Evolutionary conservation across 768 basidiomycete species (phyloP), one percentile per base, ranked within the genome.

Genomic region (Pholiota conissans): DNA sequence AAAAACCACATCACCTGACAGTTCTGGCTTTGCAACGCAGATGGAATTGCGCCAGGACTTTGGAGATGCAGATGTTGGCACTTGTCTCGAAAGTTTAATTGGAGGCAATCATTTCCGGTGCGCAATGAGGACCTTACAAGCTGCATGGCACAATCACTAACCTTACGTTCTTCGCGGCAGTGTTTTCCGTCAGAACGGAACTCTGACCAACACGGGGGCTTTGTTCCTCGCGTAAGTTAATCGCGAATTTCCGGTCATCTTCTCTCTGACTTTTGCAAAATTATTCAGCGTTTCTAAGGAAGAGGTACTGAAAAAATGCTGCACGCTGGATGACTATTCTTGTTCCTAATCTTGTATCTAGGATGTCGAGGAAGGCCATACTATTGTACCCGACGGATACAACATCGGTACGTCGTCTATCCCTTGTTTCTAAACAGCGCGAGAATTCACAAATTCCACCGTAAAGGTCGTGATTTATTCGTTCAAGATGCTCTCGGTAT

Each of bases 31-130:
- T 55, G 45, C 18, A 37, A 5, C 39, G 16, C 29, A 87, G 61
- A 80, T 87, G 14, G 84, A 88, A 68, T 80, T 93, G 32, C 82
- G 93, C 45, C 86, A 86, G 75, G 86, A 93, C 65, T 95, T 83
- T 65, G 85, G 84, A 1, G 78, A 93, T 62, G 74, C 83, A 0
- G 72, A 63, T 61, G 68, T 83, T 27, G 76, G 93, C 1, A 91
- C 91, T 3, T 94, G 92, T 67, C 68, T 85, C 49, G 92, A 95
- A 68, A 86, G 85, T 13, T 75, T 91, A 48, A 75, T 87, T 48
- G 92, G 92, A 2, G 93, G 92, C 5, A 84, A 89, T 65, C 93
- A 94, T 63, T 79, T 92, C 64, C 83, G 92, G 65, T 91, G 80
- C 64, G 86, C 5, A 65, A 61, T 5, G 6, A 26, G 5, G 26